Evolutionary conservation across 331 rosid species (phyloP), one percentile per base, ranked within the genome.

Genomic region (Telfairia occidentalis): DNA sequence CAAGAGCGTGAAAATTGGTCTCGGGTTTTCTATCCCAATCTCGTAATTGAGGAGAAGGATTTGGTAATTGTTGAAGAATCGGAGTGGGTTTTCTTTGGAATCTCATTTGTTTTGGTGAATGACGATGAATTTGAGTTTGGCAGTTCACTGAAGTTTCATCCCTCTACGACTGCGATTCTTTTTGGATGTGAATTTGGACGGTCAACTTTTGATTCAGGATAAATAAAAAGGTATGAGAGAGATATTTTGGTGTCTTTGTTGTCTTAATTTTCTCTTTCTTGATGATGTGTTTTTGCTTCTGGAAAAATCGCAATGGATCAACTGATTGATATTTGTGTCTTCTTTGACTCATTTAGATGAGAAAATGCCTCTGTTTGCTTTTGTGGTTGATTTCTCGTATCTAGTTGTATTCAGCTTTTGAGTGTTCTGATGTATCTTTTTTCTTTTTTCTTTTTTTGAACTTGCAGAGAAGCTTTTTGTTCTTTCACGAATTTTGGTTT

Each of bases 131-230:
- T 73, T 13, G 46, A 34, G 23, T 73, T 49, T 52, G 76, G 63
- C 5, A n/a, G 48, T 73, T 32, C 9, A 73, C 61, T 49, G 26
- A 28, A 73, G 48, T 50, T 73, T 55, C 53, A 13, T 75, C 26
- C 9, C 9, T n/a, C n/a, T n/a, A n/a, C n/a, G n/a, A n/a, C 29
- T 58, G 1, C 50, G 78, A 28, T 34, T 46, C 53, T 64, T 7
- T 38, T 21, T 64, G 71, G 73, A 40, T 73, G 49, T 52, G 10
- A n/a, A 9, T 49, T 73, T n/a, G 46, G 30, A 11, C 8, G 76
- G 76, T 73, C 64, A 73, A 73, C 76, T 50, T 73, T 73, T 34
- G 43, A 73, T 73, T 53, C 49, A 4, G 76, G 40, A 29, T 70
- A 70, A 26, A 24, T 9, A 10, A 5, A n/a, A 9, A 23, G 75